These are phyloP conservation scores for Haplosporangium gracile DNA, from an alignment of 192 early-diverging fungal species.

Conservation along the genomic window DNA sequence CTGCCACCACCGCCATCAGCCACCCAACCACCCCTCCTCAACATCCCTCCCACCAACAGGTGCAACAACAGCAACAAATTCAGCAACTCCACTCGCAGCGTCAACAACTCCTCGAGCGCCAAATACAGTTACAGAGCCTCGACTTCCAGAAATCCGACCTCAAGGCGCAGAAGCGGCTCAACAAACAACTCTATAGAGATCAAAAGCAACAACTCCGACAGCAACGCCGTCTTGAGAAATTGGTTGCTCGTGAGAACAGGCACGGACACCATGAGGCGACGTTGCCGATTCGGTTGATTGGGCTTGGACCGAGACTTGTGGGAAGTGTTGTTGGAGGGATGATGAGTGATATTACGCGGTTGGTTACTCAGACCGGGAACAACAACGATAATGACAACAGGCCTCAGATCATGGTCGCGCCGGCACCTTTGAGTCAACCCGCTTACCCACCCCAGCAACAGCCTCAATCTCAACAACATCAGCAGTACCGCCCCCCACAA, in stretches of 20 bases:
- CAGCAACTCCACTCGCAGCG: neutral
- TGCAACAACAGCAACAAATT: neutral
- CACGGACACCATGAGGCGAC: neutral
- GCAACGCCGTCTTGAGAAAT: neutral
- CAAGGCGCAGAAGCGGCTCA: neutral
- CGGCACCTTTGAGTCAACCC: slow-evolving; percentile 5
- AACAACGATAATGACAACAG: neutral
- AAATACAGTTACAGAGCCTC: neutral
- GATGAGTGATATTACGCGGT: neutral
- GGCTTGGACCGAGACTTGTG: neutral
- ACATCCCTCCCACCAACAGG: neutral
- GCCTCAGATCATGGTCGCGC: neutral
- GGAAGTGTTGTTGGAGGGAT: slow-evolving; percentile 6
- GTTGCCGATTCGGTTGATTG: slow-evolving; percentile 4
- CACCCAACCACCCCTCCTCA: neutral
- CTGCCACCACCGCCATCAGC: neutral
- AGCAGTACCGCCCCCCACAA: neutral
- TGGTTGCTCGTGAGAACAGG: slow-evolving; percentile 4
- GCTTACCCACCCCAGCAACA: neutral
- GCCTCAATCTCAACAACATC: neutral
- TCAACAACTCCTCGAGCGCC: neutral
- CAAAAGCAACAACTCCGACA: slow-evolving; percentile 5
- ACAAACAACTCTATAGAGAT: neutral
- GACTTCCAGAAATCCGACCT: neutral
- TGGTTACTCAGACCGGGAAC: neutral